These are phyloP conservation scores for Lactarius deliciosus DNA, from an alignment of 768 basidiomycete genomes.

Conservation along the genomic window DNA sequence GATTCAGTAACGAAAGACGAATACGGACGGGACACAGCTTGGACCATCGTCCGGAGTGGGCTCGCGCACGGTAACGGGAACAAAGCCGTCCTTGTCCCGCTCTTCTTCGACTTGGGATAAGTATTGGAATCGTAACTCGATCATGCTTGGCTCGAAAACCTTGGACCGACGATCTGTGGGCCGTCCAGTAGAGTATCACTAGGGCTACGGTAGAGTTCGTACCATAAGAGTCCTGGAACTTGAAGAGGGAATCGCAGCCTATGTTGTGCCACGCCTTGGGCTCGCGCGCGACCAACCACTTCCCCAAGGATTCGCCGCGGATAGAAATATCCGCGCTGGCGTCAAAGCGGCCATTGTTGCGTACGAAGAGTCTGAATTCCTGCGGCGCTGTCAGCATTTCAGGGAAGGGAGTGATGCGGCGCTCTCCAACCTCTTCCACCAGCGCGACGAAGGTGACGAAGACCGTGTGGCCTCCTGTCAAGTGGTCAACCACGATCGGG, in stretches of 20 bases:
- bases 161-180: constrained; percentile 14
- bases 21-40: constrained; percentile 9
- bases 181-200: not conserved
- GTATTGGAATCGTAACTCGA: constrained; percentile 14
- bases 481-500: constrained; percentile 3
- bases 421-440: constrained; percentile 14
- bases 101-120: constrained; percentile 4
- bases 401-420: not conserved
- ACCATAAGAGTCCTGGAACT: constrained; percentile 17
- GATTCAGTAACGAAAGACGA: not conserved
- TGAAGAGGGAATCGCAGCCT: constrained; percentile 18
- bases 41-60: constrained; percentile 13
- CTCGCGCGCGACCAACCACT: constrained; percentile 21
- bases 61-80: constrained; percentile 4
- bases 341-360: constrained; percentile 13
- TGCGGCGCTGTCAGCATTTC: not conserved
- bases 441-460: constrained; percentile 15
- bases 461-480: constrained; percentile 7
- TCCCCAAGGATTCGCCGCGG: constrained; percentile 11
- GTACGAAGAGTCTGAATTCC: constrained; percentile 15
- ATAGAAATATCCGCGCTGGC: constrained; percentile 15
- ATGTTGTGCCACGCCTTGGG: constrained; percentile 19
- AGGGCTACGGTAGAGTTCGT: not conserved
- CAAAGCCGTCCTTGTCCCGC: not conserved
- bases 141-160: constrained; percentile 7